Conservation (phyloP, 208 protist genomes). For the Trypanosoma caninum region DNA sequence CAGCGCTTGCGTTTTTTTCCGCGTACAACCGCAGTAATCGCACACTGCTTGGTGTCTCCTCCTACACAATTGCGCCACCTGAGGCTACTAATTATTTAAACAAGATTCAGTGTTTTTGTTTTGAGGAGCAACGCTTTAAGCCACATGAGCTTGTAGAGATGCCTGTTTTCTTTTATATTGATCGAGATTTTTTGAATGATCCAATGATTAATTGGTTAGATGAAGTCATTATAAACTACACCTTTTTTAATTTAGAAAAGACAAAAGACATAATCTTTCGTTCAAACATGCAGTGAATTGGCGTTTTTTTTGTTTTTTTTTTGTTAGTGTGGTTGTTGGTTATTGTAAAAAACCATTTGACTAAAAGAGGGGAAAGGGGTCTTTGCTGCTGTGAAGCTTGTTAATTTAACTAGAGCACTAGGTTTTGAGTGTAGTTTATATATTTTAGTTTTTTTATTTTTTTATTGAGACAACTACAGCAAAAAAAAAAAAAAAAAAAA, state of each 20-base stretch:
- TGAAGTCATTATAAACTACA: constrained; percentile 89
- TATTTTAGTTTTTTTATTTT: too few species aligned
- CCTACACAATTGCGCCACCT: constrained; percentile 87
- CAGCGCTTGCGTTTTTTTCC: constrained; percentile 85
- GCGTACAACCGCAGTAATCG: constrained; percentile 89
- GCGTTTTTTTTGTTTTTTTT: not conserved
- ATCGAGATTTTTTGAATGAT: constrained; percentile 93
- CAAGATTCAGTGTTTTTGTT: constrained; percentile 98
- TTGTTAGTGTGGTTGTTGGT: not conserved
- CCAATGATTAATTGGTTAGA: constrained; percentile 83
- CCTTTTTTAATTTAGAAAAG: constrained; percentile 89
- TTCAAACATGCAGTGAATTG: constrained; percentile 28
- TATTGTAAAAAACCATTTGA: not conserved
- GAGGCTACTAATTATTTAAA: constrained; percentile 95
- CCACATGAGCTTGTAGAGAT: constrained; percentile 95
- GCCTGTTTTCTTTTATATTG: constrained; percentile 97
- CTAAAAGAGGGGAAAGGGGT: too few species aligned
- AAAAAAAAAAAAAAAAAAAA: not conserved
- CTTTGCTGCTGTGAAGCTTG: too few species aligned
- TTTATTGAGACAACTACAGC: too few species aligned
- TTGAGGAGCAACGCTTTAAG: constrained; percentile 95
- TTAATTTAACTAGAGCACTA: too few species aligned
- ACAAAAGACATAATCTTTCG: constrained; percentile 85
- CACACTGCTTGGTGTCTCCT: constrained; percentile 83
- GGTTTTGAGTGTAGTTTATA: too few species aligned